Evolutionary conservation across 228 moss, liverwort and hornwort species (phyloP).

Genomic region (Sphagnum magellanicum): DNA sequence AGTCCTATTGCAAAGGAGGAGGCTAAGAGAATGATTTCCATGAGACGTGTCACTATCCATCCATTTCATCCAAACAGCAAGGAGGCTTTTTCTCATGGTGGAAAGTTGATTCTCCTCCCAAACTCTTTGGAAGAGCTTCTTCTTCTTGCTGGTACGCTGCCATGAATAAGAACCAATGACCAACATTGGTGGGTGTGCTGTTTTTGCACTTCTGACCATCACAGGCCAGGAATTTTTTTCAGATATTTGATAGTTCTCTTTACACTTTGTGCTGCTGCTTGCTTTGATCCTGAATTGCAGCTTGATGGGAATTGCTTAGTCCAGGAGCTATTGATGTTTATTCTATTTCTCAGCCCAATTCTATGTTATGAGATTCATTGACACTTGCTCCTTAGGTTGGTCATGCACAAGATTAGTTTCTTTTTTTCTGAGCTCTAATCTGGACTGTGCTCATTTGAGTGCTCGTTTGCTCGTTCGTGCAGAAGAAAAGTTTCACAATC

Average conservation of each 20-base stretch:
- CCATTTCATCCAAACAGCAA: constrained; percentile 53
- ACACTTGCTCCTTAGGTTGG: not conserved
- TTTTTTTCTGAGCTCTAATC: not conserved
- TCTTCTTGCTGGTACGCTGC: constrained; percentile 50
- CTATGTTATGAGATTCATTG: too few species aligned
- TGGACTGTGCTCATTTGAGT: not conserved
- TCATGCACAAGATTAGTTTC: not conserved
- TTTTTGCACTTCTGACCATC: too few species aligned
- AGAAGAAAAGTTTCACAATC: constrained; percentile 52
- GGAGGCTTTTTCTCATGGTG: constrained; percentile 22
- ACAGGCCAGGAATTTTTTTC: not conserved
- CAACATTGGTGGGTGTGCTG: too few species aligned
- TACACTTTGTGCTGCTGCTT: not conserved
- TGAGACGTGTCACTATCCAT: constrained; percentile 56
- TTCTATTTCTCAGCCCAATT: too few species aligned
- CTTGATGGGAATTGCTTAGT: not conserved
- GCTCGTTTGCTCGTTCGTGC: constrained; percentile 7
- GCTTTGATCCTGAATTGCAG: too few species aligned
- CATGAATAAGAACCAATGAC: not conserved
- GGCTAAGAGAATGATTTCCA: not conserved
- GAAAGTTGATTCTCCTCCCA: constrained; percentile 56
- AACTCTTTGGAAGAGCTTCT: constrained; percentile 51
- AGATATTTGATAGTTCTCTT: not conserved
- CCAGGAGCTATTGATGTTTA: not conserved
- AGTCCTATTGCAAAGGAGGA: constrained; percentile 7